A percentile compares a stretch with the other conserved stretches of the same genome.
Conservation (phyloP, 2,329 filamentous ascomycete species). For the Gaeumannomyces tritici region DNA sequence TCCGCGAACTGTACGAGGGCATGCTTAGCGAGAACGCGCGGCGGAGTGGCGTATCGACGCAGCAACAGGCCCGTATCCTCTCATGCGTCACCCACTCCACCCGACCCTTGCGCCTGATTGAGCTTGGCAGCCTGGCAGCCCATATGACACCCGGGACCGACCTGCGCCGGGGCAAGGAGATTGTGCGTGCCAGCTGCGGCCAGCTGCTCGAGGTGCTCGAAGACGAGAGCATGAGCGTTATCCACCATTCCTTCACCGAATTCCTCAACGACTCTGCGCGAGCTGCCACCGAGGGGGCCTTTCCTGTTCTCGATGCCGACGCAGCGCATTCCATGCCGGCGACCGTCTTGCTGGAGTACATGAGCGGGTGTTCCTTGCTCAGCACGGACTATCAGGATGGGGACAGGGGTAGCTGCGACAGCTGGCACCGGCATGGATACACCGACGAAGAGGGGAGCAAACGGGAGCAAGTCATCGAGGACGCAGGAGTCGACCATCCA, state of each 20-base stretch:
- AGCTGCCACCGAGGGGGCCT: background rate
- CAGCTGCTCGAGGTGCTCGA: slow-evolving; percentile 32
- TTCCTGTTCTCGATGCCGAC: background rate
- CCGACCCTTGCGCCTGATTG: slow-evolving; percentile 29
- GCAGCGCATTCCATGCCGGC: background rate
- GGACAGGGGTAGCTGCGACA: background rate
- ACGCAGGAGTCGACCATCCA: background rate
- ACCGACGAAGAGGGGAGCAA: rapidly evolving
- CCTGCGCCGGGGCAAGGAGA: slow-evolving; percentile 16
- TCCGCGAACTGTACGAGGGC: slow-evolving; percentile 29
- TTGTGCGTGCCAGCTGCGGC: slow-evolving; percentile 28
- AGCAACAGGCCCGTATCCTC: slow-evolving; percentile 27
- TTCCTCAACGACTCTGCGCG: slow-evolving; percentile 20
- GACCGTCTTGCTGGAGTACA: background rate
- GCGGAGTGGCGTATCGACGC: slow-evolving; percentile 18
- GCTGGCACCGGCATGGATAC: background rate
- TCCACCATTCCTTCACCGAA: slow-evolving; percentile 39
- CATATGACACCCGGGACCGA: background rate
- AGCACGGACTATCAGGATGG: background rate
- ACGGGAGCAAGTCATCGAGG: background rate
- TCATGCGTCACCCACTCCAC: slow-evolving; percentile 29
- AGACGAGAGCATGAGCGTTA: slow-evolving; percentile 31
- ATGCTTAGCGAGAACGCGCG: slow-evolving; percentile 26
- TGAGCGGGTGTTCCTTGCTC: background rate
- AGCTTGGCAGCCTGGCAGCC: slow-evolving; percentile 18